Conservation (phyloP, 306 rosid genomes). For the Quercus alba region DNA sequence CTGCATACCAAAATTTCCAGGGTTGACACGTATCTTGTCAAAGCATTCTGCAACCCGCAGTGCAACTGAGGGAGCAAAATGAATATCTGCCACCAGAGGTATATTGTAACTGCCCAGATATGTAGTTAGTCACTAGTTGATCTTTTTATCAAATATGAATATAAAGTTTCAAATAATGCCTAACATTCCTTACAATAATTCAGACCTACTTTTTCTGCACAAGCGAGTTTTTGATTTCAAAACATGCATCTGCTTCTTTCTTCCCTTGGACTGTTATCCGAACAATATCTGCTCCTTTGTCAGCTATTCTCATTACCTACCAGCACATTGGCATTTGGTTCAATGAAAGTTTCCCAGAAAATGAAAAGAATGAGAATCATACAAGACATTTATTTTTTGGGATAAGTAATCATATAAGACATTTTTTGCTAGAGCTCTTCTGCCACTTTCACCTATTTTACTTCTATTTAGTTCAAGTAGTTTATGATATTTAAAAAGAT, state of each 20-base stretch:
- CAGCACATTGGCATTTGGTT: constrained; percentile 19
- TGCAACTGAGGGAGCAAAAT: constrained; percentile 86
- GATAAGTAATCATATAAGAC: background rate
- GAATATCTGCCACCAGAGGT: constrained; percentile 89
- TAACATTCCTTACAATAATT: constrained; percentile 1
- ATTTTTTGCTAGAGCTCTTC: background rate
- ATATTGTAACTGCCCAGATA: constrained; percentile 63
- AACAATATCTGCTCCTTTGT: constrained; percentile 89
- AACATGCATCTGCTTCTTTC: constrained; percentile 98
- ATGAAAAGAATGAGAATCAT: background rate
- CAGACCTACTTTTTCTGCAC: constrained; percentile 84
- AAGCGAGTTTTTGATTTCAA: constrained; percentile 84
- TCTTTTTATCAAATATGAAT: background rate
- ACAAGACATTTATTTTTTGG: background rate
- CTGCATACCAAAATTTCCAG: constrained; percentile 80
- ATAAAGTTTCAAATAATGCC: constrained; percentile 13
- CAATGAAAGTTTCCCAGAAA: constrained; percentile 2
- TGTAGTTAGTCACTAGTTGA: constrained; percentile 14
- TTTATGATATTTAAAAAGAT: background rate
- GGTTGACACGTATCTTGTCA: constrained; percentile 93
- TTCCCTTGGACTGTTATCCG: constrained; percentile 97
- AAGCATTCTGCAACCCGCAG: constrained; percentile 89
- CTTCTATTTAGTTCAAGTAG: background rate
- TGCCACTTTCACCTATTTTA: background rate
- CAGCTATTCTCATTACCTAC: constrained; percentile 95